Percentiles rank a stretch among this genome's conserved stretches.
These are phyloP conservation scores for Penicillium parvum DNA, from an alignment of 495 filamentous ascomycete genomes.

Conservation along the genomic window DNA sequence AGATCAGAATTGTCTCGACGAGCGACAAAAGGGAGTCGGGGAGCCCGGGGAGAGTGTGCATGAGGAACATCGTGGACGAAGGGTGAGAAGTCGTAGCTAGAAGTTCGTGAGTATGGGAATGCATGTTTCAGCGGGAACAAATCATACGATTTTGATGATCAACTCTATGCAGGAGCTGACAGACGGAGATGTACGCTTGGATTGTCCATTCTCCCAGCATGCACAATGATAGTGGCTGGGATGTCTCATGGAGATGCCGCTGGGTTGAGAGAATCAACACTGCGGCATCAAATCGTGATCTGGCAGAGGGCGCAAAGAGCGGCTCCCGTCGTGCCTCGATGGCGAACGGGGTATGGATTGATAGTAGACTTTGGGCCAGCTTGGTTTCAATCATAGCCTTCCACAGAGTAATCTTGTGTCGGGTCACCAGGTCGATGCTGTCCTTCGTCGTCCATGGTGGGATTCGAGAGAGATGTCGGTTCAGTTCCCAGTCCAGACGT, in stretches of 20 bases:
- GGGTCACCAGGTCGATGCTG: slow-evolving; percentile 17
- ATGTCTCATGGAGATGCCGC: slow-evolving; percentile 30
- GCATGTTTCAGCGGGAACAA: not conserved
- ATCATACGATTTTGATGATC: slow-evolving; percentile 6
- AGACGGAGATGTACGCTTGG: slow-evolving; percentile 37
- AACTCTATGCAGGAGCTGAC: slow-evolving; percentile 32
- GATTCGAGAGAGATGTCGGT: slow-evolving; percentile 33
- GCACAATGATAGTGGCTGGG: slow-evolving; percentile 33
- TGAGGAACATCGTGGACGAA: slow-evolving; percentile 17
- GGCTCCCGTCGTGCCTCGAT: slow-evolving; percentile 34
- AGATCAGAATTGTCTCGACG: slow-evolving; percentile 32
- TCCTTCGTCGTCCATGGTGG: slow-evolving; percentile 29
- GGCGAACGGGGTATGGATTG: slow-evolving; percentile 43
- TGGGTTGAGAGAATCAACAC: slow-evolving; percentile 39
- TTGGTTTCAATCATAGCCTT: slow-evolving; percentile 36
- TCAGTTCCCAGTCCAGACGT: slow-evolving; percentile 38
- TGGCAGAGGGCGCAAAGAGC: slow-evolving; percentile 37
- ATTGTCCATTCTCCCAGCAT: slow-evolving; percentile 39
- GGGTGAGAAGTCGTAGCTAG: slow-evolving; percentile 10
- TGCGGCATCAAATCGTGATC: slow-evolving; percentile 36
- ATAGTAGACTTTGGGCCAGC: slow-evolving; percentile 34
- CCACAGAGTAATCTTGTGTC: slow-evolving; percentile 31
- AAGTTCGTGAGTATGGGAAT: not conserved
- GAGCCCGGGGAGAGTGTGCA: slow-evolving; percentile 32
- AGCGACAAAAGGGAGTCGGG: slow-evolving; percentile 35